A percentile compares a stretch with the other conserved stretches of the same genome.
Evolutionary conservation across 2,329 filamentous ascomycete genomes (phyloP).

Genomic region (Dactylellina drechsleri): DNA sequence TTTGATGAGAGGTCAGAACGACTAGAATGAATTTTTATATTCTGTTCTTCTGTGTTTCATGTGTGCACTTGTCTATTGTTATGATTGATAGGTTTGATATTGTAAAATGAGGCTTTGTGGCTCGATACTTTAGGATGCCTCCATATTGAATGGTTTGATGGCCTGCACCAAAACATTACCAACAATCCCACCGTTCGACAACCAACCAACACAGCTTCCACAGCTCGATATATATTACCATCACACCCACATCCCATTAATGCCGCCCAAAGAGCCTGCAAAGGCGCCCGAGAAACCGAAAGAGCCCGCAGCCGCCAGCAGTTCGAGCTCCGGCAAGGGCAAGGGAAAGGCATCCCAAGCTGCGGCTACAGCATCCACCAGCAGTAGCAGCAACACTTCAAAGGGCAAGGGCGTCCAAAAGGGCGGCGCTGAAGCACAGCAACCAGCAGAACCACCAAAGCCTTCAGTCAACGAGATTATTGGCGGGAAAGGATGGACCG

Average conservation of each 20-base stretch:
- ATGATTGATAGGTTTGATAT: too few species aligned
- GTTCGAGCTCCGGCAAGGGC: slow-evolving; percentile 34
- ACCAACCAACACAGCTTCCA: not conserved
- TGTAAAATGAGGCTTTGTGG: not conserved
- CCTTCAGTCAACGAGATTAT: slow-evolving; percentile 78
- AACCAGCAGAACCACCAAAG: slow-evolving; percentile 24
- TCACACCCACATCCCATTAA: slow-evolving; percentile 9
- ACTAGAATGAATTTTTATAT: too few species aligned
- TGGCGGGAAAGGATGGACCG: slow-evolving; percentile 94
- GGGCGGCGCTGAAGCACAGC: slow-evolving; percentile 66
- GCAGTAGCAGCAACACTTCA: slow-evolving; percentile 9
- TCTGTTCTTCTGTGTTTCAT: not conserved
- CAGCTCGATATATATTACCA: not conserved
- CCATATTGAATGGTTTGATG: too few species aligned
- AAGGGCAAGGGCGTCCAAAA: slow-evolving; percentile 58
- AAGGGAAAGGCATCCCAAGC: slow-evolving; percentile 29
- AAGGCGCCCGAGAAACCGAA: slow-evolving; percentile 48
- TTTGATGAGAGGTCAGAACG: not conserved
- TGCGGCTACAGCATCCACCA: slow-evolving; percentile 1
- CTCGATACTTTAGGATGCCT: too few species aligned
- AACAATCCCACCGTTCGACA: not conserved
- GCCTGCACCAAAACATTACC: not conserved
- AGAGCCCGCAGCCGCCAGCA: slow-evolving; percentile 16
- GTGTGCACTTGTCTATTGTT: too few species aligned
- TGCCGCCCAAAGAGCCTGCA: slow-evolving; percentile 50